Conservation (phyloP, 2,329 filamentous ascomycete species). For the Epichloe coenophiala region DNA sequence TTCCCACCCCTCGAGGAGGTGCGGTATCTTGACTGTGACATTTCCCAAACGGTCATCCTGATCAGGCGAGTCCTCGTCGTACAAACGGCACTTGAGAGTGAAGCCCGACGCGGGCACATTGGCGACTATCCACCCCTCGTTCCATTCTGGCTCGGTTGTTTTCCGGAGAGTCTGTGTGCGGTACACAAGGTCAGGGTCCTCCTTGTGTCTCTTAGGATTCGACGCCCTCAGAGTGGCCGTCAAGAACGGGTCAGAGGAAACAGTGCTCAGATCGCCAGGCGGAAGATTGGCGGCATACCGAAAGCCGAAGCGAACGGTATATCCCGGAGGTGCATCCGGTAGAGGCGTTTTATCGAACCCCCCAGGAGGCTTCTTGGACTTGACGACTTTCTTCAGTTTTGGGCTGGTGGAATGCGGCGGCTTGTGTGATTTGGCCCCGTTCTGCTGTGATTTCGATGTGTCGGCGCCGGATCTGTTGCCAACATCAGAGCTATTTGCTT, state of each 20-base stretch:
- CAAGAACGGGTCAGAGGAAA: constrained; percentile 75
- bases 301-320: constrained; percentile 75
- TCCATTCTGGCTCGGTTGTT: constrained; percentile 65
- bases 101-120: constrained; percentile 76
- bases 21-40: constrained; percentile 53
- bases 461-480: background rate
- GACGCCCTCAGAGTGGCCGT: constrained; percentile 59
- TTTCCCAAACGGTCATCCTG: constrained; percentile 82
- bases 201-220: constrained; percentile 66
- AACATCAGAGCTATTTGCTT: background rate
- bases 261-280: constrained; percentile 61
- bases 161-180: constrained; percentile 65
- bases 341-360: constrained; percentile 72
- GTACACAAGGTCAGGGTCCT: constrained; percentile 62
- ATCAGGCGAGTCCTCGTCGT: constrained; percentile 81
- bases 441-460: background rate
- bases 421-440: background rate
- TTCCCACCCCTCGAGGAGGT: constrained; percentile 50
- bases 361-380: constrained; percentile 47
- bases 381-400: constrained; percentile 14
- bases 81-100: constrained; percentile 70
- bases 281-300: constrained; percentile 71
- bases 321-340: constrained; percentile 61
- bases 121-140: constrained; percentile 75
- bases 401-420: background rate